Evolutionary conservation across 2,329 filamentous ascomycete genomes (phyloP), one percentile per base, ranked within the genome.

Genomic region (Botrytis fabae): DNA sequence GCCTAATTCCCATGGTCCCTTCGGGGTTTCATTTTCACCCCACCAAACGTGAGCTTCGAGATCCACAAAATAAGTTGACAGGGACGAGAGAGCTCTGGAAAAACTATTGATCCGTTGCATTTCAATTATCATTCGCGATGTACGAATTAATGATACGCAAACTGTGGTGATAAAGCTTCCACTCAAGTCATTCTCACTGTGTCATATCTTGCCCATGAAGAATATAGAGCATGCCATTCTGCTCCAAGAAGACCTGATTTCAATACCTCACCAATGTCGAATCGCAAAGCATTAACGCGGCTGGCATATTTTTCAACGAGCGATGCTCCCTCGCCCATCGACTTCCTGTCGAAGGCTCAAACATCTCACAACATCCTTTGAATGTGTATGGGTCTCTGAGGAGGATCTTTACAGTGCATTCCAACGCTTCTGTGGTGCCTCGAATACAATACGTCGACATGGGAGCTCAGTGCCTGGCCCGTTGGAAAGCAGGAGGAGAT

Each of bases 321-420:
- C 82, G 77, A 88, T 88, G 86, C 84, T 82, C 79, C 81, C 82
- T 76, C 80, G 81, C 78, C 80, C 84, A 76, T 80, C 84, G 79
- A 83, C 83, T 79, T 88, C 85, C 83, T 84, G 83, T 79, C 83
- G 84, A 82, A 85, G 83, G 81, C 83, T 84, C 78, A 84, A 84
- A 74, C 82, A 82, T 57, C 51, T 84, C 60, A 75, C 80, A 61
- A 77, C 82, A 32, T 77, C 83, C 18, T 76, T 77, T 73, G 85
- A 87, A 69, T 81, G 83, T 61, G 78, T 90, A 76, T 91, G 89
- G 88, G 85, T 91, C 75, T 85, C 86, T 44, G 90, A 92, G 77
- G 83, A 87, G 63, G 76, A 87, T 38, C 84, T 92, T 22, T 80
- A 82, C 38, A 81, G 82, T 70, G 85, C 86, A 4, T 87, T 89